phyloP scores from a whole-genome alignment of 73 alveolate genomes.

The Paraurostyla sp. region DNA sequence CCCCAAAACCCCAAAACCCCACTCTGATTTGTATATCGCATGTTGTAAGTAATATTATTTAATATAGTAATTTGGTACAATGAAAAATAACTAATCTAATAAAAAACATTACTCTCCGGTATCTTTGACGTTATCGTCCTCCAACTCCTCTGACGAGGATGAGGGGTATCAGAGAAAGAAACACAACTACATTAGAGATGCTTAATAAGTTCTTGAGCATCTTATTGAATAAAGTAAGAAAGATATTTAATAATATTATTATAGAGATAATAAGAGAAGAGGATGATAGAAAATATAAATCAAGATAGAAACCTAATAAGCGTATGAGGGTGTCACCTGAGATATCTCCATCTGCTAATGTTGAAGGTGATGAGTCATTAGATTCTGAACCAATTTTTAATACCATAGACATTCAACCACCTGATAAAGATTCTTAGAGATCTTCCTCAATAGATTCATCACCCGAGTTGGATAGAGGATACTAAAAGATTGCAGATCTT shows the following conservation, averaged over 20 bases:
- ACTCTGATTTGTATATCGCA: no score
- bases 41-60: not conserved
- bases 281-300: not conserved
- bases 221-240: constrained; percentile 23
- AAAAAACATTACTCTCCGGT: constrained; percentile 22
- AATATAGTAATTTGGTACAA: not conserved
- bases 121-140: not conserved
- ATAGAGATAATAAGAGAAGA: not conserved
- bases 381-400: no score
- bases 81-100: not conserved
- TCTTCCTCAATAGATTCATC: no score
- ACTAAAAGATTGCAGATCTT: no score
- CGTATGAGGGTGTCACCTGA: no score
- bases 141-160: not conserved
- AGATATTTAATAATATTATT: not conserved
- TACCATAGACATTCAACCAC: no score
- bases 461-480: no score
- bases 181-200: not conserved
- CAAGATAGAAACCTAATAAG: not conserved
- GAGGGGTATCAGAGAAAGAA: not conserved
- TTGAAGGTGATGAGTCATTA: no score
- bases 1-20: constrained; percentile 35
- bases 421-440: no score
- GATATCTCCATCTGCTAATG: no score
- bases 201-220: constrained; percentile 19